Evolutionary conservation across 2,329 filamentous ascomycete species (phyloP), one percentile per base, ranked within the genome.

Genomic region (Cytospora paraplurivora): DNA sequence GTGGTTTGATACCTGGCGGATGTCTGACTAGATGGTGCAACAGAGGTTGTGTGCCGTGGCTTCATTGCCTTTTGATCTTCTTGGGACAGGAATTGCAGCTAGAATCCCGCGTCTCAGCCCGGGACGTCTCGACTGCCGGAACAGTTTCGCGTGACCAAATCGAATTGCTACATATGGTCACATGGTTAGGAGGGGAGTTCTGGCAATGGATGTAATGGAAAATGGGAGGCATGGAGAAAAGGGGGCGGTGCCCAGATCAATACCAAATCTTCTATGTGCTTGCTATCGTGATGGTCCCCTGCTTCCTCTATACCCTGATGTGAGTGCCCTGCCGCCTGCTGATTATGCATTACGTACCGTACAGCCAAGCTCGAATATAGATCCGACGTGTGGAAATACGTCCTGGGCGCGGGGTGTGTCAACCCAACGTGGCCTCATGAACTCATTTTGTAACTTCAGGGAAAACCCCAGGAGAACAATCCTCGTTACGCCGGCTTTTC

Each of bases 1-100:
- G 82, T 99, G 95, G 95, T 90, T 97, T 70, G 85, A 88, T 68
- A 86, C 80, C 68, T 99, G 94, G 94, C 89, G 86, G 73, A 90
- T 97, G 71, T 87, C 88, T 52, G 92, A 95, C 72, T 86, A 74
- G 69, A 59, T 19, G 44, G 27, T 37, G n/a, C 34, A 12, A 44
- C 27, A 27, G 12, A 38, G 19, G 1, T n/a, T n/a, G 19, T 15
- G 19, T 21, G 8, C 11, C 7, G 32, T 55, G 49, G 44, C 19
- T 35, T 58, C 47, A 21, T 54, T 60, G 33, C 21, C 21, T 34
- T 21, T 59, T 21, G 53, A 44, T 19, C 47, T 51, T 50, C 17
- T 38, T 32, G 32, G 51, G 21, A 33, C 32, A 50, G 41, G 13
- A 35, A 47, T 51, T 38, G 27, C 34, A 56, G 21, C 4, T 52